Evolutionary conservation across 1,139 yeast species (phyloP), one percentile per base, ranked within the genome.

Genomic region (Hemisphaericaspora subhashii): DNA sequence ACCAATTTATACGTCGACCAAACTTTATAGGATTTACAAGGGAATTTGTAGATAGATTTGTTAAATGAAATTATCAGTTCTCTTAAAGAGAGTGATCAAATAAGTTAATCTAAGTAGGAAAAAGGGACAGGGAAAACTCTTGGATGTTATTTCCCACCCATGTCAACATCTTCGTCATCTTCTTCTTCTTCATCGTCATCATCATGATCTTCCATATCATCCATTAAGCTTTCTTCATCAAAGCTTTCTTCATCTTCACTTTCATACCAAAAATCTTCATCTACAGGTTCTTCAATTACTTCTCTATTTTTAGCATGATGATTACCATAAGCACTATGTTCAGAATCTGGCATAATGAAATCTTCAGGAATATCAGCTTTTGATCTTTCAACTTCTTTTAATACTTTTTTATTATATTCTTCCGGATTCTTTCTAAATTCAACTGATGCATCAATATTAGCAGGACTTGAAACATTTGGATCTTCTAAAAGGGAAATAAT

Each of bases 391-490:
- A 92, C 98, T 57, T 88, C 97, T 51, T 79, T 79, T 45, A 76
- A 72, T 6, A 90, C 95, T 58, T 86, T 81, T 59, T 79, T 81
- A 58, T 81, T 81, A 65, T 88, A 92, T 40, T 81, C 84, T 22
- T 83, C 89, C 16, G 86, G 83, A 63, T 86, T 81, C 57, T 87
- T 87, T 54, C 95, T 76, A 77, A 88, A 89, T 54, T 87, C 89
- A 20, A 90, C 89, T 17, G 96, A 88, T 8, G 98, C 98, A 59
- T 92, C 98, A 36, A 92, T 92, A 60, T 92, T 92, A 6, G 98
- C 98, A 4, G 98, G 98, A 5, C 95, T 86, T 41, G 82, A 79
- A 38, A 84, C 87, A 63, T 90, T 90, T 39, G 98, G 98, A 62
- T 90, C 97, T 56, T 89, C 95, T 53, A 90, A 74, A 42, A 90